A percentile compares a stretch with the other conserved stretches of the same genome.
Evolutionary conservation across 768 basidiomycete species (phyloP).

Genomic region (Asterophora lycoperdoides): DNA sequence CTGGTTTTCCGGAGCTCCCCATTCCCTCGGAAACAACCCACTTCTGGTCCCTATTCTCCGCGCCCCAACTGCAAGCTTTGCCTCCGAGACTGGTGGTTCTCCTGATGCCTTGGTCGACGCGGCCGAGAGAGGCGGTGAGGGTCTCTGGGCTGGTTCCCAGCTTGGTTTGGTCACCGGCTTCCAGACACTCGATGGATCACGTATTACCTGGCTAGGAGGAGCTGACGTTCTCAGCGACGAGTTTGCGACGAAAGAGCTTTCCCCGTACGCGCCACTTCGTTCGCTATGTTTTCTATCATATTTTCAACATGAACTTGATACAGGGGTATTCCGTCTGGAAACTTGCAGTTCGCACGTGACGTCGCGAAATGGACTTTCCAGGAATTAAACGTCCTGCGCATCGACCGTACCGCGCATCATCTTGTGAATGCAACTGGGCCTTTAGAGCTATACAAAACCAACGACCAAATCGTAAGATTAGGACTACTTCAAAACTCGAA

Average conservation of each 20-base stretch:
- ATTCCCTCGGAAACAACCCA: slow-evolving; percentile 67
- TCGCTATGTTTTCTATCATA: not conserved
- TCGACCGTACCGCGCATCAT: slow-evolving; percentile 73
- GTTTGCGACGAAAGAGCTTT: slow-evolving; percentile 59
- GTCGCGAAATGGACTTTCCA: slow-evolving; percentile 90
- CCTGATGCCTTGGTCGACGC: slow-evolving; percentile 68
- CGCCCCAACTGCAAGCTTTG: slow-evolving; percentile 74
- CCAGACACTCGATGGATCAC: slow-evolving; percentile 75
- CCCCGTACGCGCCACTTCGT: slow-evolving; percentile 41
- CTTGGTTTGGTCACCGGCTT: slow-evolving; percentile 83
- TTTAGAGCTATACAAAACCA: slow-evolving; percentile 76
- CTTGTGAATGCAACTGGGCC: slow-evolving; percentile 57
- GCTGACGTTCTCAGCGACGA: slow-evolving; percentile 77
- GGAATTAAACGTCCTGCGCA: slow-evolving; percentile 73
- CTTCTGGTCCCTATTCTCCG: slow-evolving; percentile 77
- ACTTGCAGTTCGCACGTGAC: slow-evolving; percentile 68
- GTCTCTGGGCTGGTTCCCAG: slow-evolving; percentile 76
- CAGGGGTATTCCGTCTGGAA: slow-evolving; percentile 66
- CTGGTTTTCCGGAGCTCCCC: slow-evolving; percentile 73
- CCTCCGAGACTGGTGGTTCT: slow-evolving; percentile 62
- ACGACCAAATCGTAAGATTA: slow-evolving; percentile 70
- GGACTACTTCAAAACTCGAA: not conserved
- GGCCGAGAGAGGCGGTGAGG: slow-evolving; percentile 70
- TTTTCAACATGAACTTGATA: slow-evolving; percentile 3
- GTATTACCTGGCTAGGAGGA: slow-evolving; percentile 80